Conservation (phyloP, 2,329 filamentous ascomycete genomes). For the Berkeleyomyces rouxiae region DNA sequence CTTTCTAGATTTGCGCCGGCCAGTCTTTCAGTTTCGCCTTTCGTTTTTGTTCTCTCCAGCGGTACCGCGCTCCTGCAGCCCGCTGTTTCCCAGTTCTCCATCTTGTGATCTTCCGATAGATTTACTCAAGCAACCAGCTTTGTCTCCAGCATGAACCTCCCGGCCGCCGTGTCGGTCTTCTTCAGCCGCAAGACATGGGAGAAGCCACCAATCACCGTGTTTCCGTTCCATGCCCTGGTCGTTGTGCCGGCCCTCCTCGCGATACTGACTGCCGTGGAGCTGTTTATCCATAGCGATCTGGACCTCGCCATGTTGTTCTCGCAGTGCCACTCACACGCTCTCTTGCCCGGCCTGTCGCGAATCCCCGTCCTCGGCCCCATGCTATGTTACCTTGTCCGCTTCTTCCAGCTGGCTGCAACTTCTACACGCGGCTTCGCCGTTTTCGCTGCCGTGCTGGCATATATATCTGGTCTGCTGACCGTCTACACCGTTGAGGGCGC, state of each 20-base stretch:
- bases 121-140: background rate
- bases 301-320: constrained; percentile 36
- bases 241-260: constrained; percentile 32
- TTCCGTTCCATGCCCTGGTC: constrained; percentile 36
- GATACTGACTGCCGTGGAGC: constrained; percentile 24
- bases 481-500: constrained; percentile 34
- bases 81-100: background rate
- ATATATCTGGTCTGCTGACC: constrained; percentile 31
- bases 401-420: constrained; percentile 29
- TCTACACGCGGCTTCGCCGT: constrained; percentile 26
- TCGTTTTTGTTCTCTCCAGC: background rate
- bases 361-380: constrained; percentile 30
- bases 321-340: constrained; percentile 33
- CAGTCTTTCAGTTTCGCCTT: background rate
- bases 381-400: constrained; percentile 33
- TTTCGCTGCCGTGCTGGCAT: constrained; percentile 28
- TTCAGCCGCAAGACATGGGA: constrained; percentile 3
- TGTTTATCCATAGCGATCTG: constrained; percentile 32
- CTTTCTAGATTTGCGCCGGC: no score
- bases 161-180: background rate
- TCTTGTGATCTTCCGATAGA: background rate
- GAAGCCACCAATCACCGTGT: constrained; percentile 32
- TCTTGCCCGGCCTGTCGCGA: constrained; percentile 28
- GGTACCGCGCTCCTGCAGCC: background rate
- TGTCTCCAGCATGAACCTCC: background rate